Base-by-base conservation (phyloP, 495 filamentous ascomycete species). In the Penicillium ochrochloron region DNA sequence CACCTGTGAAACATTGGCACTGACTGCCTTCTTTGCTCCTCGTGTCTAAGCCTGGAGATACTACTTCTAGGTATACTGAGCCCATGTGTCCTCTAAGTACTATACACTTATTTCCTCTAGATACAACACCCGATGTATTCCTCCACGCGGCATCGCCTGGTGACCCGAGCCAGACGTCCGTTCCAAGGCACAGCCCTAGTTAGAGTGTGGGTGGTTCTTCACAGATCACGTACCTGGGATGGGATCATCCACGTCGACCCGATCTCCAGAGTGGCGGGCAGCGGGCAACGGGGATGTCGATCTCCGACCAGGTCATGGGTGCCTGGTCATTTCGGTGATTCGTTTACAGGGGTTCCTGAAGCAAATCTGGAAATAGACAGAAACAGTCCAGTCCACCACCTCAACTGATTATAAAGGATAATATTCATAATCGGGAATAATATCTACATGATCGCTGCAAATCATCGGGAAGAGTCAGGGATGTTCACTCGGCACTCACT, bases 81-180 rank as follows among this genome's bases (percentile, higher is more conserved):
- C 10, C 44, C 12, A 48, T 48, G 10, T 25, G n/a, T 21, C 21
- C n/a, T 14, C 9, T 12, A 12, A n/a, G 42, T 19, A 46, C n/a
- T 23, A 44, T 46, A 1, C 12, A 46, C 19, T 7, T 3, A n/a
- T 7, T 23, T 11, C 19, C 25, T 46, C 21, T 4, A 25, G 19
- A 19, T 44, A 19, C 21, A 48, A 2, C 3, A 48, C 19, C 21
- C 11, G 6, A 12, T 0, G 44, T 48, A 48, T 41, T 21, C 10
- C 53, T 56, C 71, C 71, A 70, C 71, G 67, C 67, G 71, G 67
- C 57, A 35, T 21, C 21, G 21, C 67, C 71, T 21, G 67, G 57
- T 74, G 71, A 74, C 71, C 70, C 37, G 19, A 46, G 14, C 21
- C 12, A 64, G 23, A 35, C 55, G 63, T 55, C 23, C 52, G 41